Evolutionary conservation across 805 yeast genomes (phyloP).

Genomic region (Ogataea degrootiae): DNA sequence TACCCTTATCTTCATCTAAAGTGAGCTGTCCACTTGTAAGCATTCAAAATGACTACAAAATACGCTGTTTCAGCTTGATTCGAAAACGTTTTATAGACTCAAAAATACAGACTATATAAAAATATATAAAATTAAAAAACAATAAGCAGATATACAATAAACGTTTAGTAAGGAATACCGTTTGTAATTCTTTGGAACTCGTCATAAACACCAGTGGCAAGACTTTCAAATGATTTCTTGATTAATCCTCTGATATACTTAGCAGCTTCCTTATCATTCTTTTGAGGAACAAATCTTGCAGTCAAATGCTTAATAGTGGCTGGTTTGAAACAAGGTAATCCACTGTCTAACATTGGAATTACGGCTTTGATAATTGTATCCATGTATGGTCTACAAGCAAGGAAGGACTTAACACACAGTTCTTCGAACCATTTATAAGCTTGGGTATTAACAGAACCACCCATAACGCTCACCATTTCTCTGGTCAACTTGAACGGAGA

Average conservation of each 20-base stretch:
- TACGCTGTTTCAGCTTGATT: too few species aligned
- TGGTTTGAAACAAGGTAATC: constrained; percentile 93
- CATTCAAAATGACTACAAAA: too few species aligned
- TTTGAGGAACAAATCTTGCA: constrained; percentile 73
- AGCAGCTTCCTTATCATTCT: constrained; percentile 83
- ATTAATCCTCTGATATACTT: constrained; percentile 69
- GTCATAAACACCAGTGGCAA: constrained; percentile 91
- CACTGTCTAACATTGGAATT: constrained; percentile 89
- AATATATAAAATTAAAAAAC: too few species aligned
- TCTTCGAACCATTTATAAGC: constrained; percentile 94
- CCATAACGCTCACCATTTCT: constrained; percentile 95
- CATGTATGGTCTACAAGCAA: constrained; percentile 84
- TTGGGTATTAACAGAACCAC: constrained; percentile 81
- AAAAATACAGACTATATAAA: too few species aligned
- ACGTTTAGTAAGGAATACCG: constrained; percentile 80
- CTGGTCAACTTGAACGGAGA: constrained; percentile 95
- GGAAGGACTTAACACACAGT: constrained; percentile 85
- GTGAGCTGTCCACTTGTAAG: too few species aligned
- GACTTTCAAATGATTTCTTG: constrained; percentile 76
- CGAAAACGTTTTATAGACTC: too few species aligned
- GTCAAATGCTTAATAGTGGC: constrained; percentile 76
- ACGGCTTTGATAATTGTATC: constrained; percentile 82
- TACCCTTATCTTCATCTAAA: too few species aligned
- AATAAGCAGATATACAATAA: too few species aligned
- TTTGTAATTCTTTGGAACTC: constrained; percentile 95